Conservation (phyloP, 2,329 filamentous ascomycete species). For the Aspergillus pseudoglaucus region DNA sequence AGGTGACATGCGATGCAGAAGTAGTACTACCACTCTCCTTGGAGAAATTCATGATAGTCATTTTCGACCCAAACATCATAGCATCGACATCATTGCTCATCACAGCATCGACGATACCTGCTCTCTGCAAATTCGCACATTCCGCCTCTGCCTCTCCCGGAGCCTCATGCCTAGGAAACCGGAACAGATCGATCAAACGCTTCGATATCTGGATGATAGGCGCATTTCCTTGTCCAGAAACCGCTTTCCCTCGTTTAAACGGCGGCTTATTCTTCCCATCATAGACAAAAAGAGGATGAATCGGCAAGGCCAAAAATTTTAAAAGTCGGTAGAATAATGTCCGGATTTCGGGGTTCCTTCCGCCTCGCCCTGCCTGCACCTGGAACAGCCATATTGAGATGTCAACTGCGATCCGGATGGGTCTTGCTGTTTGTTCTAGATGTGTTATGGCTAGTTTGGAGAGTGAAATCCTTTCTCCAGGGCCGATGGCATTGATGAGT, state of each 20-base stretch:
- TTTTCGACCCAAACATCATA: conserved; percentile 87
- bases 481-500: conserved; percentile 83
- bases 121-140: conserved; percentile 76
- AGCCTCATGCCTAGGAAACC: conserved; percentile 75
- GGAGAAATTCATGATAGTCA: conserved; percentile 76
- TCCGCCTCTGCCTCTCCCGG: conserved; percentile 95
- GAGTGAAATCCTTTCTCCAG: conserved; percentile 71
- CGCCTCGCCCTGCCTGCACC: conserved; percentile 75
- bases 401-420: conserved; percentile 83
- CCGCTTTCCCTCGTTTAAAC: conserved; percentile 80
- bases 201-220: conserved; percentile 70
- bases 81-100: conserved; percentile 96
- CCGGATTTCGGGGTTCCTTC: conserved; percentile 80
- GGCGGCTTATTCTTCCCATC: conserved; percentile 78
- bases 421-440: conserved; percentile 62
- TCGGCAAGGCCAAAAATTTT: conserved; percentile 66
- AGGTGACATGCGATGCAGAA: conserved; percentile 73
- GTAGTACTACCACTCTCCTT: conserved; percentile 56
- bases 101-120: conserved; percentile 84
- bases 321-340: conserved; percentile 89
- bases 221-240: conserved; percentile 47
- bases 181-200: conserved; percentile 75
- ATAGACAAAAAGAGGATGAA: conserved; percentile 85
- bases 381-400: conserved; percentile 98
- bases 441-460: conserved; percentile 75